phyloP scores from a whole-genome alignment of 257 asterid species.

The Solanum acaule region DNA sequence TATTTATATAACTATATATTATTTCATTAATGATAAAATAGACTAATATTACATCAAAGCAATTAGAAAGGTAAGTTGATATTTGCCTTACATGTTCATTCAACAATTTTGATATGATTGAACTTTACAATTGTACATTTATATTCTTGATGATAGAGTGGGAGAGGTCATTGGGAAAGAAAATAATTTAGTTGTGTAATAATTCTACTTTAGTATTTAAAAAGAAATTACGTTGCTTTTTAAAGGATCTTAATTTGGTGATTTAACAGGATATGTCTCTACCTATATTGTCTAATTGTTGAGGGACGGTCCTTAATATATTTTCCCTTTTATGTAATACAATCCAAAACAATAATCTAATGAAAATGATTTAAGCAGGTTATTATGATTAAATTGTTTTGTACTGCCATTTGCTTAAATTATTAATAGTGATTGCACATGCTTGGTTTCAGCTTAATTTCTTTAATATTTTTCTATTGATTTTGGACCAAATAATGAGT shows the following conservation, averaged over 20 bases:
- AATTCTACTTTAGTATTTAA: background rate
- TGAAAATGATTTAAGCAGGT: background rate
- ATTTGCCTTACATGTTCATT: background rate
- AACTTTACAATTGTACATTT: background rate
- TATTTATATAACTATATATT: too few species aligned
- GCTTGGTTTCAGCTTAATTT: background rate
- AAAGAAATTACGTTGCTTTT: background rate
- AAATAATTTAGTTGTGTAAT: background rate
- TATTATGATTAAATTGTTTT: background rate
- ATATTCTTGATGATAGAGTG: background rate
- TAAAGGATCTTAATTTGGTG: background rate
- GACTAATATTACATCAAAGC: background rate
- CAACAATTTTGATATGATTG: background rate
- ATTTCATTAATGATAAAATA: too few species aligned
- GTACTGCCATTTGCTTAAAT: background rate
- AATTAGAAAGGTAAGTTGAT: background rate
- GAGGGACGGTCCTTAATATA: background rate
- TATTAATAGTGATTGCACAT: background rate
- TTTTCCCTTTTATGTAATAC: background rate
- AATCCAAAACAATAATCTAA: background rate
- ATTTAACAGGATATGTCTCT: background rate
- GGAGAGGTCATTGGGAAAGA: background rate
- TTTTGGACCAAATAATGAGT: background rate
- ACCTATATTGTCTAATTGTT: background rate
- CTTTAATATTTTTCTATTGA: background rate